Percentiles rank a stretch among this genome's conserved stretches.
These are phyloP conservation scores for Hemisphaericaspora lyxosophila DNA, from an alignment of 1,139 yeast genomes.

Conservation along the genomic window DNA sequence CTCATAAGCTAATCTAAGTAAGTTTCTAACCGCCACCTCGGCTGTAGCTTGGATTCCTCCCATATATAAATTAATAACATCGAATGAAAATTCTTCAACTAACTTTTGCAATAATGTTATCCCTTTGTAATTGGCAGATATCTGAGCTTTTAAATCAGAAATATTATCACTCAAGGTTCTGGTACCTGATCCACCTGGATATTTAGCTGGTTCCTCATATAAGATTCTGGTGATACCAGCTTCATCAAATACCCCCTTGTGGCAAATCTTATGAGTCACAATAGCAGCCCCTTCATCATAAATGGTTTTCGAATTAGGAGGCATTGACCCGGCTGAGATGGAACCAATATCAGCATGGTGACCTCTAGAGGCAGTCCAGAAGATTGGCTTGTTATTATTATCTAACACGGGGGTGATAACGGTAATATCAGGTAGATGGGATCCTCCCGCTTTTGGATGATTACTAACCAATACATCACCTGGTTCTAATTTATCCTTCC, in stretches of 20 bases:
- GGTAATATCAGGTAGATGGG: conserved; percentile 82
- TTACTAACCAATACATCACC: conserved; percentile 80
- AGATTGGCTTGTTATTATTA: conserved; percentile 30
- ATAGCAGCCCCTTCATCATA: conserved; percentile 48
- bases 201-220: conserved; percentile 43
- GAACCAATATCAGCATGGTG: conserved; percentile 52
- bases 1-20: conserved; percentile 34
- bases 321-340: conserved; percentile 49
- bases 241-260: conserved; percentile 41
- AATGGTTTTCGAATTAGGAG: conserved; percentile 46
- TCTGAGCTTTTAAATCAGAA: conserved; percentile 47
- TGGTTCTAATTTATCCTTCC: conserved; percentile 59
- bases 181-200: conserved; percentile 49
- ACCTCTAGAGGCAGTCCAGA: conserved; percentile 50
- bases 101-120: conserved; percentile 32
- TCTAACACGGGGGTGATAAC: conserved; percentile 65
- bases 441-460: conserved; percentile 80
- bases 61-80: conserved; percentile 43
- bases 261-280: conserved; percentile 38
- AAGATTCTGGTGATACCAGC: conserved; percentile 38
- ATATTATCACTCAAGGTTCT: conserved; percentile 42
- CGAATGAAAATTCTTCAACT: conserved; percentile 31
- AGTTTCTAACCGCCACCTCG: conserved; percentile 39
- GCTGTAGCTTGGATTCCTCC: conserved; percentile 45
- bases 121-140: conserved; percentile 44